Evolutionary conservation across 345 rosid species (phyloP).

Genomic region (Odontarrhena argentea): DNA sequence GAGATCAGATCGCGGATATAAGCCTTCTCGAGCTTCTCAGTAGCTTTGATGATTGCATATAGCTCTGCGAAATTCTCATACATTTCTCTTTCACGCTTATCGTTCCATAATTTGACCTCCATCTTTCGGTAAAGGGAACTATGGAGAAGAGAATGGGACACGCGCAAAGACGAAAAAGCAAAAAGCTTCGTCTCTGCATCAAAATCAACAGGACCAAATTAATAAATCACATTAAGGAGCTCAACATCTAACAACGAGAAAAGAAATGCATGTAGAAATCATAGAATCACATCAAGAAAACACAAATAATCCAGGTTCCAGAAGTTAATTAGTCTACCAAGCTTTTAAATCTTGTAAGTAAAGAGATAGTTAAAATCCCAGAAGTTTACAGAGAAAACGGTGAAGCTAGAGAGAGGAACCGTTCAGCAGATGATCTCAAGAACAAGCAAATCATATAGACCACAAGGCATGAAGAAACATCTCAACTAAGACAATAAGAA

Average conservation of each 20-base stretch:
- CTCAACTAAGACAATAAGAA: no score
- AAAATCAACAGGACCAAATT: constrained; percentile 17
- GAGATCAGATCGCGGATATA: constrained; percentile 79
- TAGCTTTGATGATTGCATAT: constrained; percentile 89
- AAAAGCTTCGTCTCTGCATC: constrained; percentile 49
- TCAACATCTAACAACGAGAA: neutral
- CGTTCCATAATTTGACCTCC: constrained; percentile 97
- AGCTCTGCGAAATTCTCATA: constrained; percentile 95
- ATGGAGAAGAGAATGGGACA: constrained; percentile 98
- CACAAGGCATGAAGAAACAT: no score
- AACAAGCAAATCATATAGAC: no score
- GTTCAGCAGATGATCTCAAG: no score
- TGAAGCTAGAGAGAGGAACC: no score
- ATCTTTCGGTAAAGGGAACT: constrained; percentile 46
- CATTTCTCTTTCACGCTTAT: constrained; percentile 98
- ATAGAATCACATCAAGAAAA: neutral
- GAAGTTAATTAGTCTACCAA: neutral
- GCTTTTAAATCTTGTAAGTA: neutral
- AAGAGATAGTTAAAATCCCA: neutral
- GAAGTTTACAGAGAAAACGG: no score
- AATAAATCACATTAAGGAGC: constrained; percentile 9
- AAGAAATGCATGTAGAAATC: constrained; percentile 6
- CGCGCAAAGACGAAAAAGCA: constrained; percentile 64
- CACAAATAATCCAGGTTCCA: constrained; percentile 6
- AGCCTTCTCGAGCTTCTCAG: constrained; percentile 95